Conservation (phyloP, 2,329 filamentous ascomycete species). For the Pyrenochaeta sp. region DNA sequence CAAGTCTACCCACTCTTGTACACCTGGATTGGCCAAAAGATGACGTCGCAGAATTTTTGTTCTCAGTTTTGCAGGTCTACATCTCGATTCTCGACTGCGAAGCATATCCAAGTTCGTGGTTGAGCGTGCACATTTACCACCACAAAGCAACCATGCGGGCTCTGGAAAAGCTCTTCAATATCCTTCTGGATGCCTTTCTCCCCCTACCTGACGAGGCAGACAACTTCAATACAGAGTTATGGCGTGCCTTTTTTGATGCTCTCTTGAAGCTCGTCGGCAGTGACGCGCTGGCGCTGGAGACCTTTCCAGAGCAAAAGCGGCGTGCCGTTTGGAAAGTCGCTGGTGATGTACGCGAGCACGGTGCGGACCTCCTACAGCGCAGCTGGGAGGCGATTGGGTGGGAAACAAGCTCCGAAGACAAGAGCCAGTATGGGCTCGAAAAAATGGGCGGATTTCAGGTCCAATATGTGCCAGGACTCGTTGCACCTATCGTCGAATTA, state of each 20-base stretch:
- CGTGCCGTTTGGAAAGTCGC: constrained; percentile 99
- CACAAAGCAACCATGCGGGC: constrained; percentile 89
- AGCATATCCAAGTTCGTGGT: constrained; percentile 87
- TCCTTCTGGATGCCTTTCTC: constrained; percentile 83
- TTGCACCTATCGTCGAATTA: constrained; percentile 89
- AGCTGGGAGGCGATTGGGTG: constrained; percentile 97
- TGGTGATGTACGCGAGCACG: constrained; percentile 90
- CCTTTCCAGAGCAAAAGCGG: constrained; percentile 95
- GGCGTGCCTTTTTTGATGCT: constrained; percentile 92
- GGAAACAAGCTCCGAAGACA: constrained; percentile 86
- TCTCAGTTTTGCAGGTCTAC: constrained; percentile 81
- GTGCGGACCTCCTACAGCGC: constrained; percentile 81
- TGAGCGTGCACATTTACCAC: constrained; percentile 92
- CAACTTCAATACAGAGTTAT: constrained; percentile 88
- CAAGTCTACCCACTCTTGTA: constrained; percentile 75
- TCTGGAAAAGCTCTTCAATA: constrained; percentile 79
- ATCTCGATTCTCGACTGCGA: constrained; percentile 89
- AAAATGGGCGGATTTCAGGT: constrained; percentile 97
- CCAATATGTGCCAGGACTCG: constrained; percentile 92
- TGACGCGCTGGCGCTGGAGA: constrained; percentile 87
- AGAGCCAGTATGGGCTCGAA: constrained; percentile 75
- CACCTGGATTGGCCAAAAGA: constrained; percentile 77
- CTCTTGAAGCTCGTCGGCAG: constrained; percentile 89
- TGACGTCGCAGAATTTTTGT: constrained; percentile 76
- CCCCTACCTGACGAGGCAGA: constrained; percentile 92